Base-by-base conservation (phyloP, 1,139 yeast species). In the Pichia terricola region DNA sequence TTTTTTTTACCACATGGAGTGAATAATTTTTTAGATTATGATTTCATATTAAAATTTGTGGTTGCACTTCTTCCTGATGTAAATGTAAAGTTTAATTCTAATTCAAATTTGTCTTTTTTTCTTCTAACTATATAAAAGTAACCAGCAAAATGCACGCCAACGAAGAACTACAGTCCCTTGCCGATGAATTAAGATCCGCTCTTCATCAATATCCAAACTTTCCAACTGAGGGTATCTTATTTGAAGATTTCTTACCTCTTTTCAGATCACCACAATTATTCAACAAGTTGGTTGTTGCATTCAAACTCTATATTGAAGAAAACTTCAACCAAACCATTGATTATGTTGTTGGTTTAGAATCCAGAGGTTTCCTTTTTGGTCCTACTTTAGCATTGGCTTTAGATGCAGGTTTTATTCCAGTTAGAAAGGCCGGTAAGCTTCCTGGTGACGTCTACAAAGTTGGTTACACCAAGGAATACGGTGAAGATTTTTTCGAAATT, bases 301-400 rank as follows among this genome's bases (percentile, higher is more conserved):
- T 89, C 69, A 79, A 81, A 66, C 63, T 78, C 50, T 94, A 85
- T 59, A 62, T 91, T 51, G 79, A 78, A 46, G 75, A 73, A 52
- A 59, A 64, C 30, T 72, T 72, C 58, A 44, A 47, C 32, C 51
- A 53, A 39, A 80, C 85, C 57, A 77, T 89, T 48, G 97, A 91
- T 60, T 91, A 83, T 60, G 75, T 91, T 52, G 88, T 91, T 44
- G 99, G 97, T 37, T 75, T 94, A 54, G 99, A 91, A 66, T 86
- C 96, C 45, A 82, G 99, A 65, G 99, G 99, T 1, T 91, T 91
- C 64, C 72, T 91, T 50, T 91, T 91, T 57, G 99, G 97, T 9
- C 98, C 99, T 41, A 71, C 97, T 35, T 72, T 91, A 54, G 98
- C 98, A 7, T 74, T 91, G 53, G 91, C 87, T 48, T 67, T 91